phyloP scores from a whole-genome alignment of 495 filamentous ascomycete genomes.

The Chaetomidium leptoderma region DNA sequence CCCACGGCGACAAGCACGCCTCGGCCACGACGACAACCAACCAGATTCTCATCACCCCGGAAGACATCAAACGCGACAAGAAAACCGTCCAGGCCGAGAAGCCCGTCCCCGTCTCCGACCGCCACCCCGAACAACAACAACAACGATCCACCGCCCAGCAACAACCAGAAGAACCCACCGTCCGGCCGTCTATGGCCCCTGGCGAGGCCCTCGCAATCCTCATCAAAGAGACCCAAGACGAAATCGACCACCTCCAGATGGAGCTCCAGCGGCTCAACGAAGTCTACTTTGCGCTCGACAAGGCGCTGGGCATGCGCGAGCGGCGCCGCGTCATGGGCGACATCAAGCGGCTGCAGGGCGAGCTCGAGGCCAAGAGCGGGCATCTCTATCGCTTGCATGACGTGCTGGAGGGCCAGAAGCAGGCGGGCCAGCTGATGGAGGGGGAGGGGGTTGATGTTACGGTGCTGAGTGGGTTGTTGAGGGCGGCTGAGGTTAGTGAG shows the following conservation, averaged over 20 bases:
- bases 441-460: slow-evolving; percentile 66
- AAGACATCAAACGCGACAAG: slow-evolving; percentile 38
- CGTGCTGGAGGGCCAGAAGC: slow-evolving; percentile 78
- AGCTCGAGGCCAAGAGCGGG: slow-evolving; percentile 74
- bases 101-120: slow-evolving; percentile 67
- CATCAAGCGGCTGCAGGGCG: slow-evolving; percentile 59
- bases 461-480: slow-evolving; percentile 35
- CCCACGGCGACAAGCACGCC: slow-evolving; percentile 35
- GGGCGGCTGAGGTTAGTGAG: slow-evolving; percentile 25
- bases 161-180: slow-evolving; percentile 54
- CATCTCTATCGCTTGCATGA: slow-evolving; percentile 88
- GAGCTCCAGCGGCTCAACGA: slow-evolving; percentile 55
- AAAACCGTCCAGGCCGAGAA: slow-evolving; percentile 59
- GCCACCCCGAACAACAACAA: too few species aligned
- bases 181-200: slow-evolving; percentile 72
- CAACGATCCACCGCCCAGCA: slow-evolving; percentile 43
- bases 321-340: slow-evolving; percentile 60
- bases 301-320: slow-evolving; percentile 59
- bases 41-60: slow-evolving; percentile 24
- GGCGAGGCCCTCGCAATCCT: slow-evolving; percentile 72
- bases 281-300: slow-evolving; percentile 64
- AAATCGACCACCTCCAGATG: slow-evolving; percentile 74
- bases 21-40: neutral
- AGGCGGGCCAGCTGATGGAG: slow-evolving; percentile 59
- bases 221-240: slow-evolving; percentile 75